Percentiles rank a stretch among this genome's conserved stretches.
These are phyloP conservation scores for Ustilago nuda DNA, from an alignment of 1,284 basidiomycete genomes.

Conservation along the genomic window DNA sequence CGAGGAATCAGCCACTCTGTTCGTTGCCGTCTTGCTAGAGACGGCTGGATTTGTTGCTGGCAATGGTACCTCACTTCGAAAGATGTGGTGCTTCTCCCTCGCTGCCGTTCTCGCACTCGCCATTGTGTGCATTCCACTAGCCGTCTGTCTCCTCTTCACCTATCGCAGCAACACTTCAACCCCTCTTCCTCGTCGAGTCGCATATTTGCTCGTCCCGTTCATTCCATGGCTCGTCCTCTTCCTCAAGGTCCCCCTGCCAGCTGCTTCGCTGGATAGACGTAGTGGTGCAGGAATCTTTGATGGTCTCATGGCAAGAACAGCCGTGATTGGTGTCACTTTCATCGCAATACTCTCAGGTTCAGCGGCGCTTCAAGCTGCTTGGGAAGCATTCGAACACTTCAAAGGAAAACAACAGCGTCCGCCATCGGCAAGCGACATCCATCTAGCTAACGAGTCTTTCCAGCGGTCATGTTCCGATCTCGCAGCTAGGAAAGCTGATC, in stretches of 20 bases:
- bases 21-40: constrained; percentile 62
- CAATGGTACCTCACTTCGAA: constrained; percentile 36
- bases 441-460: constrained; percentile 45
- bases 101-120: constrained; percentile 35
- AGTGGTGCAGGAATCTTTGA: constrained; percentile 39
- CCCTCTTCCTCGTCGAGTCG: constrained; percentile 31
- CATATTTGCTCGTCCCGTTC: constrained; percentile 52
- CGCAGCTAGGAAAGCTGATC: constrained; percentile 42
- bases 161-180: constrained; percentile 48
- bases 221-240: constrained; percentile 59
- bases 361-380: constrained; percentile 70
- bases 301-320: constrained; percentile 65
- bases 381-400: constrained; percentile 70
- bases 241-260: constrained; percentile 63
- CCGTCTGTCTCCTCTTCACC: constrained; percentile 57
- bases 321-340: constrained; percentile 70
- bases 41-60: constrained; percentile 38
- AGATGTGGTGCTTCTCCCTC: constrained; percentile 43
- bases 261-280: constrained; percentile 29
- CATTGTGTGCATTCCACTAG: constrained; percentile 47
- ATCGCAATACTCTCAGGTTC: constrained; percentile 70
- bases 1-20: constrained; percentile 59
- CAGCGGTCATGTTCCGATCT: constrained; percentile 52
- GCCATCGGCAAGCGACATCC: constrained; percentile 37
- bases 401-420: constrained; percentile 33